A percentile compares a stretch with the other conserved stretches of the same genome.
Conservation (phyloP, 2,329 filamentous ascomycete species). For the Tolypocladium amazonense region DNA sequence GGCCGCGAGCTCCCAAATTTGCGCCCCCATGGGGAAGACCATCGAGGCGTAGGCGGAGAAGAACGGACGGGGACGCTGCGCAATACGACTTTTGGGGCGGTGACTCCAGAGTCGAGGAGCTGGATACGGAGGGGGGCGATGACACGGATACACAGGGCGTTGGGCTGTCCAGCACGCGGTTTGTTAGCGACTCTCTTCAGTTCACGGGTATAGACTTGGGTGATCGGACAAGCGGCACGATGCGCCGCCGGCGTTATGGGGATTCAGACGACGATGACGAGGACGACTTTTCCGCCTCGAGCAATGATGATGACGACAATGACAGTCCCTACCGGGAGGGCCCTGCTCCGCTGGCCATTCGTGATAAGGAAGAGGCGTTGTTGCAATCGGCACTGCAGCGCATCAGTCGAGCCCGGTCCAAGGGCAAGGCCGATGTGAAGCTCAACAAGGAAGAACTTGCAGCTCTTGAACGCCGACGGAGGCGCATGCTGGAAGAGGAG, state of each 20-base stretch:
- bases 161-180: slow-evolving; percentile 39
- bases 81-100: slow-evolving; percentile 23
- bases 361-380: slow-evolving; percentile 62
- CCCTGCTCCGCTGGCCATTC: slow-evolving; percentile 44
- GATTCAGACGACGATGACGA: slow-evolving; percentile 21
- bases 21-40: slow-evolving; percentile 99
- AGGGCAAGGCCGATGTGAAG: slow-evolving; percentile 69
- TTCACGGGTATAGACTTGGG: slow-evolving; percentile 51
- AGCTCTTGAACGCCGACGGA: slow-evolving; percentile 60
- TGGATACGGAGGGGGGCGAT: slow-evolving; percentile 50
- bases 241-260: slow-evolving; percentile 25
- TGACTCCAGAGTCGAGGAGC: slow-evolving; percentile 49
- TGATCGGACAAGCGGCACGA: slow-evolving; percentile 23
- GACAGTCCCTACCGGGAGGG: slow-evolving; percentile 35
- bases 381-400: slow-evolving; percentile 70
- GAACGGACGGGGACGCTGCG: slow-evolving; percentile 37
- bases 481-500: slow-evolving; percentile 43
- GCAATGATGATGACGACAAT: slow-evolving; percentile 20
- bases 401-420: slow-evolving; percentile 66
- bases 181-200: slow-evolving; percentile 48
- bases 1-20: slow-evolving; percentile 95
- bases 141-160: slow-evolving; percentile 45
- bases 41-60: slow-evolving; percentile 75
- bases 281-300: slow-evolving; percentile 12
- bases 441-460: slow-evolving; percentile 71